phyloP scores from a whole-genome alignment of 2,329 filamentous ascomycete genomes.

The Sclerotinia sclerotiorum region DNA sequence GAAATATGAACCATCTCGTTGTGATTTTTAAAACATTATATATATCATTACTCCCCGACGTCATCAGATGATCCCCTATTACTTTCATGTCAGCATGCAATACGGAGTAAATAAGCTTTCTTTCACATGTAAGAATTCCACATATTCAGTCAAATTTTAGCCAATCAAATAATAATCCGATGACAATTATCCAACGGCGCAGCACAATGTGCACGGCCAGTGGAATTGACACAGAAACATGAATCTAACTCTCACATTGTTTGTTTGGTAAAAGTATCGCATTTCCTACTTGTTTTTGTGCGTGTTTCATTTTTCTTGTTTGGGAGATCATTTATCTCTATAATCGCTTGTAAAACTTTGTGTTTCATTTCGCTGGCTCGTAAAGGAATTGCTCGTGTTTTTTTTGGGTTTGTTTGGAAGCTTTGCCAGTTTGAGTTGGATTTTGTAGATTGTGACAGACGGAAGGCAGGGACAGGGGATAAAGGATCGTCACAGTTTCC shows the following conservation, averaged over 20 bases:
- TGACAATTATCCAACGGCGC: neutral
- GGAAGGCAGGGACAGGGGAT: neutral
- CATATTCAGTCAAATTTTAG: neutral
- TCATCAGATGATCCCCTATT: neutral
- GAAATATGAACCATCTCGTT: neutral
- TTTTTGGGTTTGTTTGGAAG: slow-evolving; percentile 4
- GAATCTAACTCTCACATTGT: neutral
- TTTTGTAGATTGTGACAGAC: neutral
- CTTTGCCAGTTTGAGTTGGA: neutral
- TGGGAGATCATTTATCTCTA: neutral
- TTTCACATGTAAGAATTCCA: neutral
- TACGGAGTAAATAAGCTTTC: neutral
- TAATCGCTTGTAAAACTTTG: neutral
- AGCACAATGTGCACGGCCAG: neutral
- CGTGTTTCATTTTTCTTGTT: neutral
- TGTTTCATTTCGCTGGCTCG: neutral
- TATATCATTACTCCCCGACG: neutral
- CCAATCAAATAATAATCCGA: slow-evolving; percentile 1
- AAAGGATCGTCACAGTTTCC: slow-evolving; percentile 7
- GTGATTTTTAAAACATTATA: neutral
- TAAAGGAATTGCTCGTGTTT: neutral
- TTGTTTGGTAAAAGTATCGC: neutral
- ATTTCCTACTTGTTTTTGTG: neutral
- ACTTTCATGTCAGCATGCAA: neutral
- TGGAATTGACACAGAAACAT: neutral